Evolutionary conservation across 352 stramenopile genomes (phyloP), one percentile per base, ranked within the genome.

Genomic region (Phytophthora pinifolia): DNA sequence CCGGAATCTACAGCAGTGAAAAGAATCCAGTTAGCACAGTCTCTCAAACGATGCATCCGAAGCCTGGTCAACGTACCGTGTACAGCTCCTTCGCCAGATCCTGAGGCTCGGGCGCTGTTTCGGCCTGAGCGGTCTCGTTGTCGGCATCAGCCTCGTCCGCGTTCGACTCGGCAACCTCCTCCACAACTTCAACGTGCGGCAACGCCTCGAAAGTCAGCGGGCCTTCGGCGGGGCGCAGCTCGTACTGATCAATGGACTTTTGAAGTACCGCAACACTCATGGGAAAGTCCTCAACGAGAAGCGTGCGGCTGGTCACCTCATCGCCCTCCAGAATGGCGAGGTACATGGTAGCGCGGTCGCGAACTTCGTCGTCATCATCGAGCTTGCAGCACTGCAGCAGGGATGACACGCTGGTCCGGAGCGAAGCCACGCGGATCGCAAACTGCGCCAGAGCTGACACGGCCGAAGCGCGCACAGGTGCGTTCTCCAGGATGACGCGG

Each of bases 401-500:
- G 6, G 86, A 92, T 14, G 95, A 84, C 29, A 99, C 95, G 27
- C 92, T 98, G n/a, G 75, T 56, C 12, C 95, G 78, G 3, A 99
- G 85, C 15, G 85, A 90, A 6, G 96, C 89, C 33, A 98, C 93
- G 18, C 79, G 74, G 36, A 97, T 96, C 5, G 94, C 97, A 79
- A 99, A 99, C 59, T 98, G 96, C 14, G 92, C 84, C 6, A 99
- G 81, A 17, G 97, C 92, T 15, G 88, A 93, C 42, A 99, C 92
- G 3, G 98, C 97, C 9, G 98, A 98, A 9, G 98, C 97, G 41
- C 98, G 86, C 39, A 99, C 94, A 9, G 89, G 76, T 0, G 97
- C 89, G 68, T 99, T 99, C 70, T 99, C 98, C 20, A 99, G 72
- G 69, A 99, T 99, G 39, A 99, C 87, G 38, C 97, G 93, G 83